A percentile compares a stretch with the other conserved stretches of the same genome.
phyloP scores from a whole-genome alignment of 768 basidiomycete species.

The Phanerochaete carnosa region DNA sequence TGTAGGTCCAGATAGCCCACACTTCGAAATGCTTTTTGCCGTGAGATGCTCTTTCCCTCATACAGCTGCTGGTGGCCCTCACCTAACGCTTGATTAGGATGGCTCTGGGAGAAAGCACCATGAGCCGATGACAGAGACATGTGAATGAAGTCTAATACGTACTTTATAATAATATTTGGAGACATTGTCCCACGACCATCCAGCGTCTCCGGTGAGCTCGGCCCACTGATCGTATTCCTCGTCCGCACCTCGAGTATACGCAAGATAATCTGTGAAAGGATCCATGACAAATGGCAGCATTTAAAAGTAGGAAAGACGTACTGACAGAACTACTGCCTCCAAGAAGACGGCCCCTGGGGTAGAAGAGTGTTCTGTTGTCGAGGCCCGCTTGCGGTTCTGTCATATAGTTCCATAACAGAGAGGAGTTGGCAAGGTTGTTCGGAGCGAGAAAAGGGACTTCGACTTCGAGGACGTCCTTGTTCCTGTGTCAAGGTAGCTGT shows the following conservation, averaged over 20 bases:
- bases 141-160: not conserved
- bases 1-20: not conserved
- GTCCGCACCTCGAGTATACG: constrained; percentile 23
- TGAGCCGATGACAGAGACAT: too few relatives aligned
- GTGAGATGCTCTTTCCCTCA: not conserved
- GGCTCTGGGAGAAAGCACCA: too few relatives aligned
- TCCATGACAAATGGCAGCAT: not conserved
- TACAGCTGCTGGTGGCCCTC: too few relatives aligned
- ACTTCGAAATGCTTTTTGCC: not conserved
- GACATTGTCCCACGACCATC: constrained; percentile 26
- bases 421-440: constrained; percentile 12
- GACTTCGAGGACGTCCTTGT: constrained; percentile 10
- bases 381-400: constrained; percentile 20
- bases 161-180: constrained; percentile 23
- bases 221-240: constrained; percentile 27
- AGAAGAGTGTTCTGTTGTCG: constrained; percentile 16
- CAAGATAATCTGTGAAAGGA: constrained; percentile 21
- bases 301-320: constrained; percentile 3
- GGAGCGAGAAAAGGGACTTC: constrained; percentile 17
- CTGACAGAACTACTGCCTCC: constrained; percentile 26
- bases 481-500: constrained; percentile 4
- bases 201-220: constrained; percentile 20
- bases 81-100: too few relatives aligned
- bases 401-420: constrained; percentile 28
- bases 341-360: constrained; percentile 22